Conservation (phyloP, 2,329 filamentous ascomycete species). For the Pseudomassariella vexata region DNA sequence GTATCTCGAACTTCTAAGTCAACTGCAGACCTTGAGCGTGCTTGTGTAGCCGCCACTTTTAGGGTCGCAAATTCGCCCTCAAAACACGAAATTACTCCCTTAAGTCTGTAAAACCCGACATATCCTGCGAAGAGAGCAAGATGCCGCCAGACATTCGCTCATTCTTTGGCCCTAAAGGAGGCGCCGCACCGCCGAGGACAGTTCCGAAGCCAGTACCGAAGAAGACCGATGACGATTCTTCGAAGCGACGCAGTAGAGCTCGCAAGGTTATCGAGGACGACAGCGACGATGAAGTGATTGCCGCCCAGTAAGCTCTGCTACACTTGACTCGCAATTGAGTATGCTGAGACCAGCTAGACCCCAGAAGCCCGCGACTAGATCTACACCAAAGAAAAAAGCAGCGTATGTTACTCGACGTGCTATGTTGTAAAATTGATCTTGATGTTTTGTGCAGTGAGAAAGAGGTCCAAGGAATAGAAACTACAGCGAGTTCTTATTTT, state of each 20-base stretch:
- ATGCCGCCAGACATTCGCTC: constrained; percentile 89
- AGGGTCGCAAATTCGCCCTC: too few species aligned
- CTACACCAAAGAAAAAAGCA: constrained; percentile 48
- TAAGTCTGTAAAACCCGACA: too few species aligned
- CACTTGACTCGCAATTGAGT: neutral
- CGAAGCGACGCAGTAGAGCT: constrained; percentile 40
- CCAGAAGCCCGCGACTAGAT: constrained; percentile 50
- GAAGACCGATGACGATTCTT: constrained; percentile 37
- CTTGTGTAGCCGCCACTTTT: too few species aligned
- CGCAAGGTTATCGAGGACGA: constrained; percentile 77
- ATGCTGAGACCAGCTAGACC: constrained; percentile 28
- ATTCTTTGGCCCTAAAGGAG: constrained; percentile 79
- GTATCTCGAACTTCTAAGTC: too few species aligned
- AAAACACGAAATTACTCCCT: too few species aligned
- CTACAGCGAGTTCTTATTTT: constrained; percentile 54
- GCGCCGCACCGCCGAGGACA: constrained; percentile 42
- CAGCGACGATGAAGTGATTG: constrained; percentile 69
- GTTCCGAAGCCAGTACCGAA: constrained; percentile 38
- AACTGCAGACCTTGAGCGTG: too few species aligned
- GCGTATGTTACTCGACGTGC: constrained; percentile 28
- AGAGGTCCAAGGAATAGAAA: constrained; percentile 42
- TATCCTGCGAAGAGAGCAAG: neutral
- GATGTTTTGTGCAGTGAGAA: constrained; percentile 25
- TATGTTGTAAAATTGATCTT: neutral
- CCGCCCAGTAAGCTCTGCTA: constrained; percentile 37